Evolutionary conservation across 2,329 filamentous ascomycete genomes (phyloP), one percentile per base, ranked within the genome.

Genomic region (Ophiostoma piceae): DNA sequence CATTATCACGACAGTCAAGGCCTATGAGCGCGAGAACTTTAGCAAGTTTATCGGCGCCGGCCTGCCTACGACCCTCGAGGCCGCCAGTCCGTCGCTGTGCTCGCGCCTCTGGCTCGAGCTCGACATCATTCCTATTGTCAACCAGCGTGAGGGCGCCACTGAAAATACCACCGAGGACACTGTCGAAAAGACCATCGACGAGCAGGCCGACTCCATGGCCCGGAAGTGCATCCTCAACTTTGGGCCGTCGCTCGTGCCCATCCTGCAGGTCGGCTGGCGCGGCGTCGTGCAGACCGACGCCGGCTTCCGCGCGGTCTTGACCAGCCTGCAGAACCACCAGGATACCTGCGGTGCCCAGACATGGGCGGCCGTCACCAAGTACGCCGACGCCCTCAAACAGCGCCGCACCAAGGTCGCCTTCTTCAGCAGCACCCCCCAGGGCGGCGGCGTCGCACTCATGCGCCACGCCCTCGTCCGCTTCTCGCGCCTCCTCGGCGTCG

Each of bases 361-460:
- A 0, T 93, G 90, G 89, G 80, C 85, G 54, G 82, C 88, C 0
- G 86, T 88, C 57, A 80, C 88, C 75, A 82, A 87, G 67, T 92
- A 85, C 74, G 88, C 87, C 66, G 79, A 84, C 47, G 84, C 87
- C 37, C 82, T 93, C 66, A 89, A 88, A 73, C 76, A 82, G 70
- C 84, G 86, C 67, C 88, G 89, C 70, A 84, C 86, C 71, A 90
- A 88, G 76, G 83, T 93, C 74, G 90, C 90, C 1, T 93, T 92
- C 79, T 93, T 94, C 82, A 92, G 89, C 76, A 87, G 87, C 69
- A 94, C 91, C 0, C 91, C 91, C 1, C 91, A 94, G 76, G 91
- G 91, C n/a, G 91, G 91, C 67, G 91, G 91, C 60, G 91, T 94
- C 9, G 91, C 91, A 5, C 81, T 94, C 67, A 94, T 94, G 91